phyloP scores from a whole-genome alignment of 768 basidiomycete species.

The Mycena crocata region DNA sequence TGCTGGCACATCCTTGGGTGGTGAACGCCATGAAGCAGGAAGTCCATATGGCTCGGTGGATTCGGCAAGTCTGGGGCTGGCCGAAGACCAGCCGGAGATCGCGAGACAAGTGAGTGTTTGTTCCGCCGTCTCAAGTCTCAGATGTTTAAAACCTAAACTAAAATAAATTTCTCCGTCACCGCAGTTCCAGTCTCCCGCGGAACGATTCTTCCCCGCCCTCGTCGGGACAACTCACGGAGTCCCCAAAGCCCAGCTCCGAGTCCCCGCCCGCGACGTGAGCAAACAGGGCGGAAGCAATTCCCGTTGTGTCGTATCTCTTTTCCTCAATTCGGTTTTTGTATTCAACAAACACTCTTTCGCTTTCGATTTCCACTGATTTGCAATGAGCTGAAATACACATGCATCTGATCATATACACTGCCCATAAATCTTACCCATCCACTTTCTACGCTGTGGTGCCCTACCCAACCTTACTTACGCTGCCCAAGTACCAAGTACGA shows the following conservation, averaged over 20 bases:
- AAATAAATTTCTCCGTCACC: neutral
- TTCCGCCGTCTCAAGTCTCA: neutral
- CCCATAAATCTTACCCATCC: too few species aligned
- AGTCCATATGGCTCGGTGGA: conserved; percentile 91
- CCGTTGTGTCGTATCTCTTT: too few species aligned
- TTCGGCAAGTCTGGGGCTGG: conserved; percentile 88
- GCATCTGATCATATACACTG: too few species aligned
- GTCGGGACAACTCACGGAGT: neutral
- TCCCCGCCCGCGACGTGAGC: neutral
- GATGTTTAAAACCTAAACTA: too few species aligned
- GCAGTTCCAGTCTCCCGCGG: conserved; percentile 17
- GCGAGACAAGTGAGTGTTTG: conserved; percentile 55
- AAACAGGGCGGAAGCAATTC: too few species aligned
- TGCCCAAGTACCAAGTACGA: too few species aligned
- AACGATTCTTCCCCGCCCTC: conserved; percentile 19
- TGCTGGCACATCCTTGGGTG: conserved; percentile 90
- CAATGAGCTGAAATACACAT: too few species aligned
- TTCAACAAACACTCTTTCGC: too few species aligned
- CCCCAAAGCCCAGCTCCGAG: neutral
- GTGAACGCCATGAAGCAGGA: conserved; percentile 80
- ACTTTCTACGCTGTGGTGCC: too few species aligned
- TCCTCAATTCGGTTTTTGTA: too few species aligned
- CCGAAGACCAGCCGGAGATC: conserved; percentile 59
- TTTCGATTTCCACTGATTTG: too few species aligned
- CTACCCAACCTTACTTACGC: too few species aligned